A percentile compares a stretch with the other conserved stretches of the same genome.
phyloP scores from a whole-genome alignment of 2,329 filamentous ascomycete genomes.

The Ophiostoma tasmaniense region DNA sequence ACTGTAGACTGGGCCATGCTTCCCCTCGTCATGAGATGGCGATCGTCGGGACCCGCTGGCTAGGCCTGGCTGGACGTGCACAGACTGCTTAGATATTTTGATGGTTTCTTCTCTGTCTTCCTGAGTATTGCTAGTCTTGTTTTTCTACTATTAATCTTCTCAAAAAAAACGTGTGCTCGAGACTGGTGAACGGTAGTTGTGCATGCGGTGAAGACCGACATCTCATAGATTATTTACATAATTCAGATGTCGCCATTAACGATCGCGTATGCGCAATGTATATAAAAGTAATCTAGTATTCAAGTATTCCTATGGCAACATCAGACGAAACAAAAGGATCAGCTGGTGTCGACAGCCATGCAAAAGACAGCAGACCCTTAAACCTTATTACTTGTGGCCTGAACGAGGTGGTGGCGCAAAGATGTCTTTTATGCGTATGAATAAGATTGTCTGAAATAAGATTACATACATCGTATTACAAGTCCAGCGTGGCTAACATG shows the following conservation, averaged over 20 bases:
- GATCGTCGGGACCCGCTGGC: background rate
- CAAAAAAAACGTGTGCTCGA: background rate
- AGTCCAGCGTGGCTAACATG: background rate
- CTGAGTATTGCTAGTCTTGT: background rate
- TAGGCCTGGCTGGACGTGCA: background rate
- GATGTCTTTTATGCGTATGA: background rate
- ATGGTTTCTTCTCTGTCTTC: background rate
- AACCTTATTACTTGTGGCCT: background rate
- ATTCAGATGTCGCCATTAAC: background rate
- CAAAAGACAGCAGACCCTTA: background rate
- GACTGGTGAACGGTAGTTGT: background rate
- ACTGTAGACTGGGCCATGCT: background rate
- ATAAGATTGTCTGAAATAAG: background rate
- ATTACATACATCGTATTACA: background rate
- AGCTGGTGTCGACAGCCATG: background rate
- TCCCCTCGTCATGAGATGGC: slow-evolving; percentile 3
- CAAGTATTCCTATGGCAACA: no score
- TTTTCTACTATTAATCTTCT: background rate
- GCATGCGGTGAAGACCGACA: background rate
- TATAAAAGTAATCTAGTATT: background rate
- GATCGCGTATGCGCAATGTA: background rate
- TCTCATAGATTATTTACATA: background rate
- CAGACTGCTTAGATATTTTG: background rate
- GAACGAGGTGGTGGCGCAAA: background rate
- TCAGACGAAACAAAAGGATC: background rate